Conservation (phyloP, 2,329 filamentous ascomycete species). For the Sporothrix brunneoviolacea region DNA sequence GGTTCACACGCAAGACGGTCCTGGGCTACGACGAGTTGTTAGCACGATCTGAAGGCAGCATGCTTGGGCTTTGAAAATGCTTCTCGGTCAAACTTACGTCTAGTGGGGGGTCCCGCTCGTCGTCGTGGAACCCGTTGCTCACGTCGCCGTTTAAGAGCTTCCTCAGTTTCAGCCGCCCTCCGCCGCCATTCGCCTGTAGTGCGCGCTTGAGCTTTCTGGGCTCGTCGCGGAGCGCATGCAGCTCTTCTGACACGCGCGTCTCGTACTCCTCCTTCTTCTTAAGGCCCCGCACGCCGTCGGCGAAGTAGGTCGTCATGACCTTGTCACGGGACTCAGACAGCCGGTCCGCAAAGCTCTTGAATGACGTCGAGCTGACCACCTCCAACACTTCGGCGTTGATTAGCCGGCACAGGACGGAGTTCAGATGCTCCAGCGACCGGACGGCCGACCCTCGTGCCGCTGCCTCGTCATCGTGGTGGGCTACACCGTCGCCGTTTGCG, state of each 20-base stretch:
- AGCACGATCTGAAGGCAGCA: no score
- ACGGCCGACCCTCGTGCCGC: constrained; percentile 30
- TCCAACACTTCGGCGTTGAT: constrained; percentile 63
- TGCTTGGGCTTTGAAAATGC: no score
- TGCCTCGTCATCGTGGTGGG: background rate
- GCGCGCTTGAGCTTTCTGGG: constrained; percentile 45
- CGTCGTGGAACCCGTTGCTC: constrained; percentile 32
- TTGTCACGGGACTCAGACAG: constrained; percentile 57
- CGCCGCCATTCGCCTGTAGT: constrained; percentile 36
- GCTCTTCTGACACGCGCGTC: constrained; percentile 45
- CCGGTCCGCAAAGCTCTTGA: constrained; percentile 55
- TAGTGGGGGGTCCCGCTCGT: constrained; percentile 37
- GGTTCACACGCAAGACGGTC: constrained; percentile 72
- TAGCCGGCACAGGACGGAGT: constrained; percentile 44
- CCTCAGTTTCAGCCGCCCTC: constrained; percentile 44
- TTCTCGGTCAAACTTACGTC: no score
- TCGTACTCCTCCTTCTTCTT: constrained; percentile 62
- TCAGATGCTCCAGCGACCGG: constrained; percentile 41
- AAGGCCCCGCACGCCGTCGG: constrained; percentile 48
- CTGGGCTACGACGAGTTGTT: constrained; percentile 53
- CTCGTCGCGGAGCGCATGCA: constrained; percentile 48
- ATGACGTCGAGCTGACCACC: constrained; percentile 51
- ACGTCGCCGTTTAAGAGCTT: constrained; percentile 45
- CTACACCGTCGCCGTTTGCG: constrained; percentile 16
- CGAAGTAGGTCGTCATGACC: constrained; percentile 48